phyloP scores from a whole-genome alignment of 345 rosid species.

The Ricinus communis region DNA sequence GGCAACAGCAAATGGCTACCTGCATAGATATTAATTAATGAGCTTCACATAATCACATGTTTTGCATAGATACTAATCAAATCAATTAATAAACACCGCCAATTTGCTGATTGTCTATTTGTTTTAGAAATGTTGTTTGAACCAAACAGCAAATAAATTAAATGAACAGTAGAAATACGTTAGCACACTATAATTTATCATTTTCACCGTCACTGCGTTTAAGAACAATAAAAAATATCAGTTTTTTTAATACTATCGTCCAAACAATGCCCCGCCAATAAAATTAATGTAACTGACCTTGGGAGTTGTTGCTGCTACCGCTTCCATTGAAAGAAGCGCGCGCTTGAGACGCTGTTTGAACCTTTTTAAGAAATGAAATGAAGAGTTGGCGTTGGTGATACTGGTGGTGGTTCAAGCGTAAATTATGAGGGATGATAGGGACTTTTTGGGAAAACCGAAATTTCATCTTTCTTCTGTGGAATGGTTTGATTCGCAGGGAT shows the following conservation, averaged over 20 bases:
- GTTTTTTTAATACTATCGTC: not conserved
- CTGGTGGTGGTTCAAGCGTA: conserved; percentile 28
- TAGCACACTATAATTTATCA: not conserved
- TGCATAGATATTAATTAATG: conserved; percentile 23
- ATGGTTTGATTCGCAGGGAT: not conserved
- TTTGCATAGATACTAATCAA: no score
- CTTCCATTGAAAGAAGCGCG: conserved; percentile 46
- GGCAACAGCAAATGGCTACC: conserved; percentile 75
- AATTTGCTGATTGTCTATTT: no score
- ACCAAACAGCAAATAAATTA: not conserved
- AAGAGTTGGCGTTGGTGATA: conserved; percentile 41
- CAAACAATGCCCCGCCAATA: not conserved
- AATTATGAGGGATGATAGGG: conserved; percentile 30
- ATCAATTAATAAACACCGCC: no score
- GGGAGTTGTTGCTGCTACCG: conserved; percentile 43
- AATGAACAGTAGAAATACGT: not conserved
- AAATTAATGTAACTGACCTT: conserved; percentile 40
- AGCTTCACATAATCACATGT: conserved; percentile 1
- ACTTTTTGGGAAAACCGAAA: conserved; percentile 29
- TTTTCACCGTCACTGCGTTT: no score
- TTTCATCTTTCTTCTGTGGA: conserved; percentile 12
- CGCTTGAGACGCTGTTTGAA: conserved; percentile 39
- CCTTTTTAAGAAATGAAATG: conserved; percentile 46
- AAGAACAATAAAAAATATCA: no score
- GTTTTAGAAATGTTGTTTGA: not conserved